Base-by-base conservation (phyloP, 1,139 yeast species). In the Entelexis paramagnoliae region DNA sequence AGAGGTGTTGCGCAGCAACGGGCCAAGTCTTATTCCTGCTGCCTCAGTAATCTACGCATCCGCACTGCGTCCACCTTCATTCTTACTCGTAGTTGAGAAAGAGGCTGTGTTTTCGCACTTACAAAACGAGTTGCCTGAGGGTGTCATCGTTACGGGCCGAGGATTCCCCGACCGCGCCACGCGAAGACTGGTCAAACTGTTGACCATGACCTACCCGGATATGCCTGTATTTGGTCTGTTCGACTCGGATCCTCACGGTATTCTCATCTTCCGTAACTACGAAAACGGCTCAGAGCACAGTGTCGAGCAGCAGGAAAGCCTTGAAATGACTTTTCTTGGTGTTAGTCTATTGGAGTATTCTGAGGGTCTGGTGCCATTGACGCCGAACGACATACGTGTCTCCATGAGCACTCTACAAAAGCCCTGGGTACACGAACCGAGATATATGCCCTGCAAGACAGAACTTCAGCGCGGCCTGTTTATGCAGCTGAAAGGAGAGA, bases 151-250 rank as follows among this genome's bases (percentile, higher is more conserved):
- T 7, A 61, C 64, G 52, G 89, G 86, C 0, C 80, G 79, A 63
- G 93, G 93, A 4, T 82, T 71, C 58, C 89, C 93, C 0, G 93
- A 85, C 62, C 69, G 76, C 48, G 72, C 80, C 51, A 83, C 85
- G 20, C 79, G 81, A 24, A 73, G 72, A 55, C 76, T 85, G 59
- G 72, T 86, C 26, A 42, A 22, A 19, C 56, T 60, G 1, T 30
- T 81, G 55, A 64, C 76, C 55, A 64, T 65, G 52, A 69, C 72
- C 50, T 72, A 74, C 61, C 81, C 75, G 0, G 66, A 62, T 64
- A 74, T 63, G 55, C 84, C 71, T 58, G 72, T 75, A 55, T 74
- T 66, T 65, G 77, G 72, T 4, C 55, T 73, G 29, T 72, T 79
- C 50, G 76, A 76, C 64, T 76, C 85, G 7, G 95, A 85, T 62